Evolutionary conservation across 2,329 filamentous ascomycete genomes (phyloP), one percentile per base, ranked within the genome.

Genomic region (Septoria linicola): DNA sequence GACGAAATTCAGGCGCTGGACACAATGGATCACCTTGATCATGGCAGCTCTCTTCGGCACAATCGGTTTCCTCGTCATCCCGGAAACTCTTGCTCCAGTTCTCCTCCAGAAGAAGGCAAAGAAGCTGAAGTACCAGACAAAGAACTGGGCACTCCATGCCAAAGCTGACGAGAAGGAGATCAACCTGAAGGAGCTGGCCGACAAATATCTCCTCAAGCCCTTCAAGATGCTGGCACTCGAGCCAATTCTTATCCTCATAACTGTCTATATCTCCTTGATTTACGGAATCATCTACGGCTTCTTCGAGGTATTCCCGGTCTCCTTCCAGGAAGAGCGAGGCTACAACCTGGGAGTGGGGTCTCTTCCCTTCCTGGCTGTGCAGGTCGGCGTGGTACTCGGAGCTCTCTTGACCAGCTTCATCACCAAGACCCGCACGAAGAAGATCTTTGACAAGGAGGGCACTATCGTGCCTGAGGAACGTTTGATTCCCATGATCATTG

Each of bases 51-150:
- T 72, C 1, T 72, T 80, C 51, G 72, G 73, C 1, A 48, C 68
- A 6, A 55, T 78, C 16, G 73, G 70, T 0, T 58, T 76, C 30
- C 54, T 80, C 35, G 59, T 76, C 16, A 68, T 81, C 1, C 75
- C 74, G 0, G 79, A 82, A 61, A 77, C 79, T 0, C 80, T 73
- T 32, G 71, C 67, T 1, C 60, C 61, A 0, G 62, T 72, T 0
- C 68, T 76, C 3, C 61, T 76, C 17, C 70, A 72, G 49, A 52
- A 62, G 5, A 60, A 59, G 23, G 86, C 87, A 1, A 71, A 71
- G 23, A 74, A 72, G 41, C 67, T 87, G 27, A 79, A 82, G 56
- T 80, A 78, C 60, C 72, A 75, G 30, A 78, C 81, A 7, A 42
- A 72, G 11, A 67, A 63, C 20, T 57, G 49, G 49, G 55, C 56